Evolutionary conservation across 2,329 filamentous ascomycete species (phyloP).

Genomic region (Coccinonectria pachysandricola): DNA sequence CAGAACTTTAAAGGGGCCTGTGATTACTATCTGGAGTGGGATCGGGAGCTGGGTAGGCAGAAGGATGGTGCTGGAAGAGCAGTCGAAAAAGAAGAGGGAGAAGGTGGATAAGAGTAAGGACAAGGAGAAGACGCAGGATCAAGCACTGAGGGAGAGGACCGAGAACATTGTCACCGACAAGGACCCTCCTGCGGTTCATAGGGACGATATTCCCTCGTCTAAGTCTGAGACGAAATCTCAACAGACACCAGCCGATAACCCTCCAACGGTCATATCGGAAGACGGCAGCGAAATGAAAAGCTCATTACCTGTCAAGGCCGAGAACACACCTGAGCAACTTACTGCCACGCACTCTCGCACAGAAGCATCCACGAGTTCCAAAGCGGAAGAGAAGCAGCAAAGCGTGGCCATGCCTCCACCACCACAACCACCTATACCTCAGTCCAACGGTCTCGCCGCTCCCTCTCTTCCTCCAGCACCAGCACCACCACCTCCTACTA

Average conservation of each 20-base stretch:
- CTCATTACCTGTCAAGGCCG: slow-evolving; percentile 2
- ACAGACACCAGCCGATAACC: too few relatives aligned
- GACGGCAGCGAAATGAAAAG: too few relatives aligned
- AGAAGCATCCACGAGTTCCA: too few relatives aligned
- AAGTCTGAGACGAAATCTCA: slow-evolving; percentile 6
- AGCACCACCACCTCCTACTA: slow-evolving; percentile 3
- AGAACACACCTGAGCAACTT: slow-evolving; percentile 3
- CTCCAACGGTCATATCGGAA: too few relatives aligned
- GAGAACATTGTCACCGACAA: slow-evolving; percentile 4
- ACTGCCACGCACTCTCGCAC: slow-evolving; percentile 1
- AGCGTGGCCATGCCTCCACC: slow-evolving; percentile 12
- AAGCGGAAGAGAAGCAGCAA: slow-evolving; percentile 4
- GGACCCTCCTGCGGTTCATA: too few relatives aligned
- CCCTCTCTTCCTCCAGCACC: slow-evolving; percentile 8
- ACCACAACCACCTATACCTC: slow-evolving; percentile 10
- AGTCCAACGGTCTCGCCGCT: slow-evolving; percentile 12
- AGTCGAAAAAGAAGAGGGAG: slow-evolving; percentile 47
- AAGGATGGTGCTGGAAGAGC: slow-evolving; percentile 53
- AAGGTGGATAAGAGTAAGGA: slow-evolving; percentile 25
- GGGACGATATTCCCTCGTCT: slow-evolving; percentile 1
- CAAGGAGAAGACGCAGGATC: slow-evolving; percentile 15
- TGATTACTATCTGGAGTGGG: slow-evolving; percentile 92
- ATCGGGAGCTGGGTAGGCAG: slow-evolving; percentile 70
- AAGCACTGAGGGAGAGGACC: slow-evolving; percentile 9
- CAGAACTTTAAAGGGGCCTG: slow-evolving; percentile 75